Base-by-base conservation (phyloP, 225 moss, liverwort and hornwort species). In the Marchantia paleacea region DNA sequence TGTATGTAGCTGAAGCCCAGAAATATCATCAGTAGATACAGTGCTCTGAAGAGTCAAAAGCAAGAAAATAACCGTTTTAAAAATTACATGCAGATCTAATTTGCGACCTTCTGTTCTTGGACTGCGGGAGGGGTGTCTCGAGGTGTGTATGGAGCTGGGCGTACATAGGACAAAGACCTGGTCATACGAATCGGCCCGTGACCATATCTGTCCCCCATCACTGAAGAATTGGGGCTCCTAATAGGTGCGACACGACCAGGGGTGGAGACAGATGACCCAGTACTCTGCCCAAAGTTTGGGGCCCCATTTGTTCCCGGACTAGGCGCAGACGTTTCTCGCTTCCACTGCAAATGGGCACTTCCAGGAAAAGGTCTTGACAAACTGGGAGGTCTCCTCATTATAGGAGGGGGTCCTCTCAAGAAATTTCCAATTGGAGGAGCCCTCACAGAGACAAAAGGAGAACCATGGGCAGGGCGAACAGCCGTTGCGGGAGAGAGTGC, bases 161-260 rank as follows among this genome's bases (percentile, higher is more conserved):
- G 93, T 49, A 95, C 92, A 73, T 97, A 97, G 16, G 97, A 95
- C 83, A 97, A 79, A 72, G 97, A 95, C 50, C 93, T 87, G 7
- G 92, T 84, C 81, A 89, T 83, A 70, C 93, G 92, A 69, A 93
- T 80, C 29, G 93, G 95, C 18, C 91, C 95, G 60, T 81, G 87
- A 67, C 89, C 86, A 39, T 86, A 89, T 82, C 91, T 89, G 82
- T 89, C 89, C 80, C 87, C 81, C 80, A 84, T 77, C 47, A 82
- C 10, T 52, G 82, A 73, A 64, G 81, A 51, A 71, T 52, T 54
- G 79, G 79, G 81, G 26, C 54, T 87, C 76, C 76, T 64, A 73
- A 80, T 60, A 24, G 84, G 61, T 66, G 82, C 19, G 30, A 61
- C 55, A 53, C 84, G 79, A 25, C 80, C 72, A 30, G 80, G 10